Evolutionary conservation across 2,329 filamentous ascomycete species (phyloP), one percentile per base, ranked within the genome.

Genomic region (Alternaria sp.): DNA sequence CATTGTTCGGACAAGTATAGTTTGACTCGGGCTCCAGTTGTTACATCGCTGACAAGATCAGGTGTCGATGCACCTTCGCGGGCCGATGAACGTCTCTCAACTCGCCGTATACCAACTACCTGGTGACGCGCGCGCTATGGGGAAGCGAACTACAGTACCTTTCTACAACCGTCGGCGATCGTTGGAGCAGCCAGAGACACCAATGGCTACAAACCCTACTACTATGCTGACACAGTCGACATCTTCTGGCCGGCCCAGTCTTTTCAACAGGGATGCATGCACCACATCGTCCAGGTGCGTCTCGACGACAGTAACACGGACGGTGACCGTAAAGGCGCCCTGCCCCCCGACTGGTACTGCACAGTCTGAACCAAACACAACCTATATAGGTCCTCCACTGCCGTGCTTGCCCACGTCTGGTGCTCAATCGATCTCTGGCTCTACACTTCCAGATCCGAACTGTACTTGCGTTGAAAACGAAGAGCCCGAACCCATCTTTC

Each of bases 1-100:
- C 91, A 7, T 83, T 93, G 32, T 85, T 91, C 65, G 88, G 91
- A 75, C 90, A 91, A 81, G 91, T 93, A 81, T 30, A 11, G 13
- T 19, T 12, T 28, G 9, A 30, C 4, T 19, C 23, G 5, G 19
- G 26, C 12, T 44, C 19, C 15, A 12, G n/a, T 25, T 13, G 30
- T 23, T 25, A 4, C 11, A 32, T 36, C 21, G 45, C 32, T 63
- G 11, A 63, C 32, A 44, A n/a, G 11, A n/a, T 21, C 63, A 93
- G 90, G 83, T 93, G 28, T 92, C 90, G 1, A 79, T 92, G 65
- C 89, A 93, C 76, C 84, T 93, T 73, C 89, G 91, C 69, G 92
- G 91, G 4, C 91, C 91, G 1, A 77, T 92, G 69, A 81, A 86
- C 43, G 76, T 94, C 30, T 88, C 88, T 73, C 85, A 91, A 68